phyloP scores from a whole-genome alignment of 306 rosid species.

The Gleditsia sinensis region DNA sequence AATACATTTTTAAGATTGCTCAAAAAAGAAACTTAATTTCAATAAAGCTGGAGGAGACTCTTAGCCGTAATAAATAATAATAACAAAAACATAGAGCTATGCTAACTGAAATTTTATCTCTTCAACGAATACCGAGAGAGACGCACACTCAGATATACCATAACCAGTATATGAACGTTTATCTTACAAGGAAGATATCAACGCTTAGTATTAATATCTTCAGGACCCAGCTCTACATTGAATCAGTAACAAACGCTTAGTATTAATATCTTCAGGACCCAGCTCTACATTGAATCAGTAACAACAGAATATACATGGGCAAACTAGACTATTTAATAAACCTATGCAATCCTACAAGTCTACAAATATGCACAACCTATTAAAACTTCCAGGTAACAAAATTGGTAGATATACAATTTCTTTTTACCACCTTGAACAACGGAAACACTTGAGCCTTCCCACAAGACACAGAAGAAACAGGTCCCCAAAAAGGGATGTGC shows the following conservation, averaged over 20 bases:
- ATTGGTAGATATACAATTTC: slow-evolving; percentile 51
- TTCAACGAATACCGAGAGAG: not conserved
- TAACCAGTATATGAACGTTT: not conserved
- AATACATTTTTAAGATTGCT: too few relatives aligned
- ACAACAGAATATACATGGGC: slow-evolving; percentile 50
- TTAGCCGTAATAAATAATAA: too few relatives aligned
- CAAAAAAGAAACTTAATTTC: too few relatives aligned
- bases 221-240: slow-evolving; percentile 25
- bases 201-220: slow-evolving; percentile 44
- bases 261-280: slow-evolving; percentile 37
- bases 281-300: too few relatives aligned
- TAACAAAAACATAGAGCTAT: too few relatives aligned
- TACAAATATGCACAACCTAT: slow-evolving; percentile 63
- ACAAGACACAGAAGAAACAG: slow-evolving; percentile 31
- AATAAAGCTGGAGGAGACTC: too few relatives aligned
- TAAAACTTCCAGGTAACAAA: slow-evolving; percentile 41
- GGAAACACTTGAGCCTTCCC: slow-evolving; percentile 27
- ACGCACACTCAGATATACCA: not conserved
- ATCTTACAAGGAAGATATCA: slow-evolving; percentile 37
- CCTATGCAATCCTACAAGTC: slow-evolving; percentile 48
- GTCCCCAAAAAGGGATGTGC: slow-evolving; percentile 29
- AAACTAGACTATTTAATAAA: slow-evolving; percentile 43
- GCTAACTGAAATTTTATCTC: not conserved
- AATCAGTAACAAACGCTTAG: slow-evolving; percentile 46
- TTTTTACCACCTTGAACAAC: slow-evolving; percentile 32